Percentiles rank a stretch among this genome's conserved stretches.
Evolutionary conservation across 257 asterid species (phyloP).

Genomic region (Echium plantagineum): DNA sequence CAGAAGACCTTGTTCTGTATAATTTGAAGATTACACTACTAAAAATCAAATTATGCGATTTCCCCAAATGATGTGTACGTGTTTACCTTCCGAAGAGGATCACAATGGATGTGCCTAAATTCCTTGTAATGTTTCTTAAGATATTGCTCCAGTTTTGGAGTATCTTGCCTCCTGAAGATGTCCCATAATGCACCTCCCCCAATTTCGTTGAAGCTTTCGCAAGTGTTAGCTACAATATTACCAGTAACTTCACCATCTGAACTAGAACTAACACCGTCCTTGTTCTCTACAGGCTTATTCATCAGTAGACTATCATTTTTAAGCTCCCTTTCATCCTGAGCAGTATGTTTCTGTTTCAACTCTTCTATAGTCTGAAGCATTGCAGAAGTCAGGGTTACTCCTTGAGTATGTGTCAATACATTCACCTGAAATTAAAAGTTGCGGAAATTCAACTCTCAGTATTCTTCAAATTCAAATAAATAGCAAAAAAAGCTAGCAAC

Average conservation of each 20-base stretch:
- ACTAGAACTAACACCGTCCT: too few species aligned
- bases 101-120: slow-evolving; percentile 31
- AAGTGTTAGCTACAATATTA: neutral
- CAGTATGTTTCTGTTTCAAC: slow-evolving; percentile 35
- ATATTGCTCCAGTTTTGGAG: slow-evolving; percentile 56
- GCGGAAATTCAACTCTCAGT: too few species aligned
- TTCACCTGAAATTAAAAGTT: slow-evolving; percentile 44
- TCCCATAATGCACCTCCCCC: slow-evolving; percentile 94
- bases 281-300: too few species aligned
- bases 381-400: slow-evolving; percentile 17
- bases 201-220: slow-evolving; percentile 14
- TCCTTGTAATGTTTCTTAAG: slow-evolving; percentile 29
- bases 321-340: slow-evolving; percentile 51
- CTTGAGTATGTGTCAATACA: slow-evolving; percentile 56
- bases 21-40: too few species aligned
- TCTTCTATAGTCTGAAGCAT: slow-evolving; percentile 21
- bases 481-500: too few species aligned
- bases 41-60: too few species aligned
- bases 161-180: slow-evolving; percentile 80
- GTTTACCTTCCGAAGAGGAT: slow-evolving; percentile 49
- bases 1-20: too few species aligned
- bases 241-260: neutral
- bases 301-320: neutral
- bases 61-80: too few species aligned
- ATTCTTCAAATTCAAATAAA: too few species aligned